phyloP scores from a whole-genome alignment of 345 rosid species.

The Lumnitzera racemosa region DNA sequence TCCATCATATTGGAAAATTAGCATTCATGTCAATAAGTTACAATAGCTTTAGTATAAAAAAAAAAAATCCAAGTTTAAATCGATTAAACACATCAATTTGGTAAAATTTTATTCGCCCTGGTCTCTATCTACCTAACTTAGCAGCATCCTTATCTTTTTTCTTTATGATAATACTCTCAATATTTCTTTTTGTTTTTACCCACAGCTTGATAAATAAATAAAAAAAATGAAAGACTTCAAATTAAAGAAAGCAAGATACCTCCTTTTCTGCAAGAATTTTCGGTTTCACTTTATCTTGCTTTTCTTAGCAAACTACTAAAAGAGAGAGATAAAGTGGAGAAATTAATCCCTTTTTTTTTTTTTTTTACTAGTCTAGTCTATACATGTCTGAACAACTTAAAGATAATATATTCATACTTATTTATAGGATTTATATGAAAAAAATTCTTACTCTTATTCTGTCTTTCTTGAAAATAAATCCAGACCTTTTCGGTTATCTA shows the following conservation, averaged over 20 bases:
- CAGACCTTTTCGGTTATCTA: too few relatives aligned
- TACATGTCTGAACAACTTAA: too few relatives aligned
- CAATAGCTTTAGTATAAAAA: too few relatives aligned
- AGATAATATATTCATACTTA: background rate
- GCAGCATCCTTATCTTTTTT: background rate
- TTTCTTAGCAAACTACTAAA: constrained; percentile 7
- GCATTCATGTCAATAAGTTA: too few relatives aligned
- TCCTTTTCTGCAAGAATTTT: constrained; percentile 10
- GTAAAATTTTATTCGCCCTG: too few relatives aligned
- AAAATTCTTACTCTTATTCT: too few relatives aligned
- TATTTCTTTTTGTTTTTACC: background rate
- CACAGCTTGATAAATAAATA: constrained; percentile 2
- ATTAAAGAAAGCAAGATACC: constrained; percentile 15
- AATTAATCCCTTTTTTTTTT: too few relatives aligned
- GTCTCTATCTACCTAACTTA: background rate
- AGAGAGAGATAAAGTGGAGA: background rate
- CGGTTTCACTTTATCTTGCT: constrained; percentile 1
- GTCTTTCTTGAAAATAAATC: too few relatives aligned
- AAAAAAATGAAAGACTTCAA: constrained; percentile 17
- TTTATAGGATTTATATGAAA: background rate
- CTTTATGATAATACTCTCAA: background rate
- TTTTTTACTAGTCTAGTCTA: too few relatives aligned
- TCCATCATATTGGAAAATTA: too few relatives aligned
- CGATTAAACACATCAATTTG: too few relatives aligned
- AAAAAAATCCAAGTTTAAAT: too few relatives aligned